phyloP scores from a whole-genome alignment of 2,329 filamentous ascomycete species.

The Clonostachys solani region DNA sequence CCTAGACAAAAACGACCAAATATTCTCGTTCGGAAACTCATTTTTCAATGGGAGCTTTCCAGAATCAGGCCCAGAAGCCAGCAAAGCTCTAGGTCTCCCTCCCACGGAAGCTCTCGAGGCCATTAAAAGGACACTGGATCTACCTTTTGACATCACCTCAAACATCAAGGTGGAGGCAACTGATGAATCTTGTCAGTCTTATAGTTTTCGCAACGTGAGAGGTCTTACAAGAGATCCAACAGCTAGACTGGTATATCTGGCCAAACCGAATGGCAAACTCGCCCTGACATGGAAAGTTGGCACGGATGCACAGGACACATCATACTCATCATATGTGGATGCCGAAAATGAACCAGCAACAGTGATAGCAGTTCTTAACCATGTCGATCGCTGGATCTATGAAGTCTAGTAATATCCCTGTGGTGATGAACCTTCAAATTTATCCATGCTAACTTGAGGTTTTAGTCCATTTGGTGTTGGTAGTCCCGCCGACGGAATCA shows the following conservation, averaged over 20 bases:
- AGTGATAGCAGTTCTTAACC: constrained; percentile 46
- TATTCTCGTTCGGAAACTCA: constrained; percentile 48
- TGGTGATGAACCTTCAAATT: constrained; percentile 4
- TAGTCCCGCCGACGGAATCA: neutral
- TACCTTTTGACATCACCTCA: no score
- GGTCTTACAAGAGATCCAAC: constrained; percentile 41
- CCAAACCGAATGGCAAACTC: constrained; percentile 35
- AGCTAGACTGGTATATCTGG: constrained; percentile 45
- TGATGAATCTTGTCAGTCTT: no score
- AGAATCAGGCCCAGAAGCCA: constrained; percentile 26
- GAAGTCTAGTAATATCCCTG: constrained; percentile 45
- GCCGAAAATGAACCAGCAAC: constrained; percentile 34
- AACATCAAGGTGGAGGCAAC: no score
- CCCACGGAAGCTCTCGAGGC: no score
- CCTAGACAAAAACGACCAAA: constrained; percentile 38
- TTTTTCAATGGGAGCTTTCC: constrained; percentile 29
- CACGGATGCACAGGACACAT: constrained; percentile 46
- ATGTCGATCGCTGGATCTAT: constrained; percentile 42
- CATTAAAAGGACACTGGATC: no score
- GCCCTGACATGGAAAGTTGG: constrained; percentile 47
- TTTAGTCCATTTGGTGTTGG: neutral
- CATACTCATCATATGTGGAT: constrained; percentile 48
- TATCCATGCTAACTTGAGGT: neutral
- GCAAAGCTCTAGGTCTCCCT: constrained; percentile 20
- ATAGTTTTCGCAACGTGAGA: constrained; percentile 13